Evolutionary conservation across 257 asterid species (phyloP).

Genomic region (Cinchona pubescens): DNA sequence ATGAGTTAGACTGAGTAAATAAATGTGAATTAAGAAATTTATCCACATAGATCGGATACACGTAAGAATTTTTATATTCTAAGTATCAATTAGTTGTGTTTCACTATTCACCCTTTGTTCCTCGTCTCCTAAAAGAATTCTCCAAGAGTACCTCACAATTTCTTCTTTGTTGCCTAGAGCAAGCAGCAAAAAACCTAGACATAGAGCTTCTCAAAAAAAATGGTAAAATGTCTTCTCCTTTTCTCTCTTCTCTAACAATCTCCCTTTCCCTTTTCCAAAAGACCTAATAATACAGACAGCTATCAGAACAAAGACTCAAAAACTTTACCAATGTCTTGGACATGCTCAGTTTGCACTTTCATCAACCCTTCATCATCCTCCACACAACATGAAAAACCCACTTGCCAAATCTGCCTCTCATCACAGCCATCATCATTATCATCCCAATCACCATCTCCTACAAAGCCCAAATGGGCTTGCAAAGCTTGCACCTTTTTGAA

Average conservation of each 20-base stretch:
- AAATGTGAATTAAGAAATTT: too few species aligned
- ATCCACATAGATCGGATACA: too few species aligned
- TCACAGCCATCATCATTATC: slow-evolving; percentile 23
- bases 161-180: too few species aligned
- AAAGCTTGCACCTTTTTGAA: slow-evolving; percentile 74
- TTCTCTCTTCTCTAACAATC: not conserved
- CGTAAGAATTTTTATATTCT: too few species aligned
- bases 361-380: slow-evolving; percentile 63
- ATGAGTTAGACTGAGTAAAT: too few species aligned
- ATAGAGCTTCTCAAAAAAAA: slow-evolving; percentile 13
- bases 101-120: too few species aligned
- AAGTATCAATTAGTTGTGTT: too few species aligned
- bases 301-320: slow-evolving; percentile 26
- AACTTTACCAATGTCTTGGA: slow-evolving; percentile 57
- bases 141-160: too few species aligned
- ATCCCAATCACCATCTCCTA: slow-evolving; percentile 23
- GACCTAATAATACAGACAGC: too few species aligned
- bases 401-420: slow-evolving; percentile 66
- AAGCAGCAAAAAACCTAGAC: slow-evolving; percentile 19
- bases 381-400: slow-evolving; percentile 38
- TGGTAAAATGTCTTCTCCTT: too few species aligned
- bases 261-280: slow-evolving; percentile 12
- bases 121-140: too few species aligned
- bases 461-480: slow-evolving; percentile 72
- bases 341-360: slow-evolving; percentile 85